These are phyloP conservation scores for Bipolaris gigantea DNA, from an alignment of 2,329 filamentous ascomycete genomes.

Conservation along the genomic window DNA sequence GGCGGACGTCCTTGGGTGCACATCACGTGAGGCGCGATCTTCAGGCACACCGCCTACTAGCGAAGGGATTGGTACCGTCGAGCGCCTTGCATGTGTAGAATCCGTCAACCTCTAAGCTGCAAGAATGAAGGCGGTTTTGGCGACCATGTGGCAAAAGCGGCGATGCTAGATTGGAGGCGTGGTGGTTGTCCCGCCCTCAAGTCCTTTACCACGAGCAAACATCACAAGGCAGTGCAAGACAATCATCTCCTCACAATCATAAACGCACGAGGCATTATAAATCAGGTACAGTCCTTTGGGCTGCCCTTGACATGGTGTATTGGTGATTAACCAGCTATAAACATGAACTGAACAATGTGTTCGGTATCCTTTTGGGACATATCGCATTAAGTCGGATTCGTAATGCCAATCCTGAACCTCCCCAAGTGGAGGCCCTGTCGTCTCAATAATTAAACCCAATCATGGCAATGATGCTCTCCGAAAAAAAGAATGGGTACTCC, in stretches of 20 bases:
- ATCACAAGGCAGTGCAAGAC: background rate
- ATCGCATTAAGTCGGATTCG: conserved; percentile 4
- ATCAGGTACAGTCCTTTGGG: background rate
- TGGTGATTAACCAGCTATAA: conserved; percentile 2
- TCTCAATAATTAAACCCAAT: conserved; percentile 7
- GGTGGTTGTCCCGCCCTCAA: no score
- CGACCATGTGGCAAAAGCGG: no score
- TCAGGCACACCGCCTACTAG: background rate
- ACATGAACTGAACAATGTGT: background rate
- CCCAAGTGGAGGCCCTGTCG: background rate
- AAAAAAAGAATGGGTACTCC: conserved; percentile 7
- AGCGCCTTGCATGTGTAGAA: background rate
- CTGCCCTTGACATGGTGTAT: background rate
- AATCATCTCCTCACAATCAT: background rate
- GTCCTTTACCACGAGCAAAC: no score
- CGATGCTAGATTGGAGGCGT: no score
- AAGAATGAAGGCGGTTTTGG: no score
- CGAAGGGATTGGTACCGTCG: background rate
- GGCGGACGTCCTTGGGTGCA: background rate
- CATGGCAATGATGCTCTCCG: conserved; percentile 7
- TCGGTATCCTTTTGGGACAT: background rate
- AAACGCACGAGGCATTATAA: background rate
- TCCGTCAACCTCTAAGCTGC: no score
- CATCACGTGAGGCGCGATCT: background rate
- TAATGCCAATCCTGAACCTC: background rate